Evolutionary conservation across 768 basidiomycete species (phyloP), one percentile per base, ranked within the genome.

Genomic region (Lentinula detonsa): DNA sequence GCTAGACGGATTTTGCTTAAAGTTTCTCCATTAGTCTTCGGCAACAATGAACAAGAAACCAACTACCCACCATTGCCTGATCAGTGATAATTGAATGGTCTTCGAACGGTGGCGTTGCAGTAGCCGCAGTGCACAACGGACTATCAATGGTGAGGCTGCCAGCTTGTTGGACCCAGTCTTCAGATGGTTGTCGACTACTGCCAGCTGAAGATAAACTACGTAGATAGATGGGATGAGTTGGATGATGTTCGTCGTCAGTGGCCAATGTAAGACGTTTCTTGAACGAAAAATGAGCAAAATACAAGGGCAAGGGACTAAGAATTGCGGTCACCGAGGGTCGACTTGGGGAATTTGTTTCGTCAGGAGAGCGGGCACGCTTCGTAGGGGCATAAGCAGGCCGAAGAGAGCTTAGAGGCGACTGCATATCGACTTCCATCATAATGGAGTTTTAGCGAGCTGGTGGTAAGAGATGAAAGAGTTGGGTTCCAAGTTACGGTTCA

Each of bases 141-240:
- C 83, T 83, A 57, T 81, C 80, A 21, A 91, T 87, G n/a, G 81
- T 78, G 62, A 91, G 78, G 51, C 81, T 85, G 58, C 82, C 79
- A 4, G 90, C 82, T 67, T 86, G 87, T 61, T 78, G 76, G 10
- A 91, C 89, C 90, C 88, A 92, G 67, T 91, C 89, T 61, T 90
- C 90, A 8, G 83, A 79, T 16, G 74, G 71, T 45, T 78, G 73
- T 31, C 77, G 71, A 65, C 79, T 76, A 65, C 73, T 75, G 67
- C 63, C 68, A 48, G 74, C 66, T 59, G 80, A 62, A 33, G 62
- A 66, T 49, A 62, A 67, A 55, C 63, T 67, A 60, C 37, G 67
- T 53, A 61, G 61, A 53, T 66, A 63, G 16, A 46, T 37, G 39
- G 45, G 52, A 37, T 58, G 49, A 33, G 64, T 40, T 34, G 62